Evolutionary conservation across 495 filamentous ascomycete genomes (phyloP).

Genomic region (Daldinia caldariorum): DNA sequence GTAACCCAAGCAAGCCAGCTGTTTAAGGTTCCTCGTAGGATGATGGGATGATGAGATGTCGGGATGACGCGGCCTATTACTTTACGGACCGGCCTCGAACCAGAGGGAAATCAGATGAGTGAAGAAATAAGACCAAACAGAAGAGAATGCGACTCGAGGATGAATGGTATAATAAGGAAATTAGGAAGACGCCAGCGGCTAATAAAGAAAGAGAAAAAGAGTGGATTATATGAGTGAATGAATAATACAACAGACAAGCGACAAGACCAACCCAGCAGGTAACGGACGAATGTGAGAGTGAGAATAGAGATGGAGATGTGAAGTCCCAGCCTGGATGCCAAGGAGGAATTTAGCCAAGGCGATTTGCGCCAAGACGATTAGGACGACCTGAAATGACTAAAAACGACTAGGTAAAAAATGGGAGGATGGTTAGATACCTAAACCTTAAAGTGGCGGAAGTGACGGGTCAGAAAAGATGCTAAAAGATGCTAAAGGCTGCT

Average conservation of each 20-base stretch:
- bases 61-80: slow-evolving; percentile 31
- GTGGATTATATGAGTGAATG: neutral
- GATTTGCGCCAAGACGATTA: neutral
- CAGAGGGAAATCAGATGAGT: neutral
- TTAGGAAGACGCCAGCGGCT: neutral
- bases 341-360: slow-evolving; percentile 5
- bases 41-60: neutral
- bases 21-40: slow-evolving; percentile 12
- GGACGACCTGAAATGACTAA: neutral
- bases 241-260: slow-evolving; percentile 5
- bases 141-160: neutral
- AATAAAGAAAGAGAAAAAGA: neutral
- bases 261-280: neutral
- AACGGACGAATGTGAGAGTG: no score
- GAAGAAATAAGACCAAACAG: slow-evolving; percentile 11
- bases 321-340: slow-evolving; percentile 30
- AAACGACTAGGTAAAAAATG: no score
- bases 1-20: slow-evolving; percentile 19
- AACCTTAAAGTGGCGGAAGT: slow-evolving; percentile 3
- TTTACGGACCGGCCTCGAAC: neutral
- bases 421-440: neutral
- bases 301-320: slow-evolving; percentile 12
- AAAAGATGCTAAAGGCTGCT: neutral
- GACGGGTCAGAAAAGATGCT: neutral
- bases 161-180: neutral